A percentile compares a stretch with the other conserved stretches of the same genome.
These are phyloP conservation scores for Candida maltosa DNA, from an alignment of 805 yeast species.

Conservation along the genomic window DNA sequence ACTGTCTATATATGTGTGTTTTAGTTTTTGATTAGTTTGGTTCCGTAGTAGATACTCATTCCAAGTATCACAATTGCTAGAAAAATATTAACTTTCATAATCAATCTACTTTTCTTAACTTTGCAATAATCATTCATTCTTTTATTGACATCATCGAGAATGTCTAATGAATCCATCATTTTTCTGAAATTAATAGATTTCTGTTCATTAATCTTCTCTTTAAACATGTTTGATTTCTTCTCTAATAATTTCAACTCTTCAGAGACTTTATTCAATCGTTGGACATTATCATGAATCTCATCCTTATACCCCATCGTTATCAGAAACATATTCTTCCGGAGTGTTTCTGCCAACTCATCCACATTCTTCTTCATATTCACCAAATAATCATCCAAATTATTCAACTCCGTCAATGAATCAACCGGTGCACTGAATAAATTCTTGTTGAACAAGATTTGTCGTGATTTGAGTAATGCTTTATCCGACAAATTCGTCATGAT, in stretches of 20 bases:
- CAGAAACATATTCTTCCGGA: conserved; percentile 14
- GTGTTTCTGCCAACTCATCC: conserved; percentile 14
- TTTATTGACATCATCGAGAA: conserved; percentile 28
- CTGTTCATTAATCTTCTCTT: conserved; percentile 18
- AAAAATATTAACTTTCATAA: conserved; percentile 24
- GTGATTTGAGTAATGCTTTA: conserved; percentile 3
- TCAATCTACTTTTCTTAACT: conserved; percentile 20
- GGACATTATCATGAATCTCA: conserved; percentile 24
- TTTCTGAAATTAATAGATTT: conserved; percentile 24
- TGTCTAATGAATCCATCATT: conserved; percentile 24
- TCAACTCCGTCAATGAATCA: conserved; percentile 12
- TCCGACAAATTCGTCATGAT: conserved; percentile 7
- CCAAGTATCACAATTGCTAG: conserved; percentile 15
- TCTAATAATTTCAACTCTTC: conserved; percentile 23
- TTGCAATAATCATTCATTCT: conserved; percentile 23
- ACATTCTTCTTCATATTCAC: conserved; percentile 15
- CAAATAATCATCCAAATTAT: conserved; percentile 16
- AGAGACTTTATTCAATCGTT: conserved; percentile 25
- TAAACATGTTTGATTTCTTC: conserved; percentile 20
- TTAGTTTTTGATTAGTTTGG: neutral
- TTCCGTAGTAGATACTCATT: conserved; percentile 13
- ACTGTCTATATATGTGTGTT: neutral
- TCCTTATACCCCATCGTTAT: conserved; percentile 19
- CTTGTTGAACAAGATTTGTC: neutral
- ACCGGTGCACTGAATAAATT: neutral